phyloP scores from a whole-genome alignment of 2,329 filamentous ascomycete genomes.

The Cladosporium oxysporum region DNA sequence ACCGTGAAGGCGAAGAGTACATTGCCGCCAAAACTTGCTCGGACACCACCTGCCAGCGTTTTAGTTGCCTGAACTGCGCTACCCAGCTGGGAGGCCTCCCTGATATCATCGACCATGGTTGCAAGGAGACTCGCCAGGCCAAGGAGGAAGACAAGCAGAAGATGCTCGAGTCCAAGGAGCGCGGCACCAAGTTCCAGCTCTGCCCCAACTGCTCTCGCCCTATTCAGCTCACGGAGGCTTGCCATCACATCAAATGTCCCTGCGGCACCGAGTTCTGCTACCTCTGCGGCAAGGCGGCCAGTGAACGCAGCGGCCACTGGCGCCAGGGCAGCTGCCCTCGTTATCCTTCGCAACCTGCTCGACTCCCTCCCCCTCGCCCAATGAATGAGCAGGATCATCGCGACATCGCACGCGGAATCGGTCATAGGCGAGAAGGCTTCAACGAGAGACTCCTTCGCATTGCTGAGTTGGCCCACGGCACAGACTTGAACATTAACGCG shows the following conservation, averaged over 20 bases:
- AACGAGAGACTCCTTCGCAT: not conserved
- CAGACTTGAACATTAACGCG: not conserved
- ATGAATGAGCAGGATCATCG: not conserved
- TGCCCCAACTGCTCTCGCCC: conserved; percentile 1
- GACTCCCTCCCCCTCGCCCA: not conserved
- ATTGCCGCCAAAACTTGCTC: not conserved
- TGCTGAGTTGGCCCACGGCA: not conserved
- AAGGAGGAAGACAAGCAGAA: not conserved
- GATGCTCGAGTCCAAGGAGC: not conserved
- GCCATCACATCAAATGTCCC: conserved; percentile 9
- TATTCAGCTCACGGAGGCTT: not conserved
- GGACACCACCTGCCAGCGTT: not conserved
- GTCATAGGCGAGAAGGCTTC: not conserved
- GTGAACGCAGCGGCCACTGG: not conserved
- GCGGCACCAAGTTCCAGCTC: conserved; percentile 1
- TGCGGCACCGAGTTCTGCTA: conserved; percentile 13
- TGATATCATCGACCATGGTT: not conserved
- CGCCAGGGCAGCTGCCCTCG: not conserved
- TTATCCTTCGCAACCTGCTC: not conserved
- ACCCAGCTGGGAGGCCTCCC: not conserved
- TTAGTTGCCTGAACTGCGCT: not conserved
- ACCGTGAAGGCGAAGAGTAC: conserved; percentile 2
- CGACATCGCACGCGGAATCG: not conserved
- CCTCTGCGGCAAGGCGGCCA: not conserved
- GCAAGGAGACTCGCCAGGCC: not conserved